Evolutionary conservation across 768 basidiomycete species (phyloP).

Genomic region (Royoungia palumana): DNA sequence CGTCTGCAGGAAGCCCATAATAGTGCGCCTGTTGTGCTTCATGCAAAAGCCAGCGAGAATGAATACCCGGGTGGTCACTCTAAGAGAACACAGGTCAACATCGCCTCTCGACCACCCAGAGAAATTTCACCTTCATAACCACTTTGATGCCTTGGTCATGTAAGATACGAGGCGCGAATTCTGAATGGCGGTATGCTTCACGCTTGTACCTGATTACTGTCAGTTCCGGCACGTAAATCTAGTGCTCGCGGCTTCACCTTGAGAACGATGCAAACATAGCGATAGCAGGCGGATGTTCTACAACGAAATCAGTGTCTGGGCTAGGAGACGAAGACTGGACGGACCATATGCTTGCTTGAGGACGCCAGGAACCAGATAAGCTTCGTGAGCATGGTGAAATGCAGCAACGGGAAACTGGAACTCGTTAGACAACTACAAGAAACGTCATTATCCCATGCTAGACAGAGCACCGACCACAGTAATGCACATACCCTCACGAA

Average conservation of each 20-base stretch:
- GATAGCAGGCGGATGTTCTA: slow-evolving; percentile 56
- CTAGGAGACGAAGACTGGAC: neutral
- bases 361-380: slow-evolving; percentile 75
- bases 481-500: slow-evolving; percentile 53
- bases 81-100: slow-evolving; percentile 21
- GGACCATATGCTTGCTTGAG: slow-evolving; percentile 67
- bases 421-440: slow-evolving; percentile 64
- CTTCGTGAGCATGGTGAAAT: slow-evolving; percentile 77
- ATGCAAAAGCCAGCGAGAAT: slow-evolving; percentile 73
- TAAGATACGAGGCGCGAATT: slow-evolving; percentile 55
- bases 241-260: slow-evolving; percentile 26
- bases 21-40: slow-evolving; percentile 85
- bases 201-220: slow-evolving; percentile 46
- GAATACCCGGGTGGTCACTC: slow-evolving; percentile 64
- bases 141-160: slow-evolving; percentile 48
- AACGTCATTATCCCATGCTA: neutral
- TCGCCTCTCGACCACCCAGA: neutral
- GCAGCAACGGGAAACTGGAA: slow-evolving; percentile 75
- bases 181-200: slow-evolving; percentile 53
- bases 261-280: slow-evolving; percentile 66
- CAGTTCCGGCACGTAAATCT: neutral
- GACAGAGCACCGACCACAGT: neutral
- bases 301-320: neutral
- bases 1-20: slow-evolving; percentile 68
- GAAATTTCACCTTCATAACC: slow-evolving; percentile 44